Evolutionary conservation across 2,329 filamentous ascomycete species (phyloP), one percentile per base, ranked within the genome.

Genomic region (Aureobasidium sp.): DNA sequence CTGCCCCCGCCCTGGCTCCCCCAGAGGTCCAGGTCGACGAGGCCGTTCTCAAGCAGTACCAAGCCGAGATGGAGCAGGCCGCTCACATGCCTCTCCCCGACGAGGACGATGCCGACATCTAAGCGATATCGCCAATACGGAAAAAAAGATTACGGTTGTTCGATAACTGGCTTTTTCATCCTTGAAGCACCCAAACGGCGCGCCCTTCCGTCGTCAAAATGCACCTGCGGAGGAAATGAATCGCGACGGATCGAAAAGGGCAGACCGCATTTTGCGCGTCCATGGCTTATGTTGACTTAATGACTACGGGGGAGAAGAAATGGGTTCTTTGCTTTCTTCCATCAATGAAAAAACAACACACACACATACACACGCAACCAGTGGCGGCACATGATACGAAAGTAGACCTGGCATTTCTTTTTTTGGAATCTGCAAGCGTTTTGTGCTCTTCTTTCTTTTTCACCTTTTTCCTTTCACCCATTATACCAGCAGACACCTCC

Each of bases 21-120:
- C 90, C 93, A 58, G 91, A 93, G 71, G 89, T 91, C 64, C 76
- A 84, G 70, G 88, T 98, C 73, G 89, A 97, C 75, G 80, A 86
- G 74, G 80, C 78, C 53, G 84, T 94, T 61, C 80, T 96, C 66
- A 79, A 81, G 64, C 72, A 88, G 76, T 95, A 95, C 80, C 77
- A 85, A 73, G 77, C 85, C 74, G 93, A 98, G 79, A 95, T 98
- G 88, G 74, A 81, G 58, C 80, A 79, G 47, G 93, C 93, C 59
- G 83, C 86, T 59, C 64, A 79, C 60, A 83, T 86, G 83, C 90
- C 93, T 66, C 88, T 98, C 66, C 93, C 93, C 62, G 90, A 90
- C 68, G 93, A 97, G 81, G 88, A 94, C 62, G 91, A 95, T 64
- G 83, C 88, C 61, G 74, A 77, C 63, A 73, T 77, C 71, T 77